Percentiles rank a stretch among this genome's conserved stretches.
These are phyloP conservation scores for Phytophthora nicotianae DNA, from an alignment of 352 stramenopile species.

Conservation along the genomic window DNA sequence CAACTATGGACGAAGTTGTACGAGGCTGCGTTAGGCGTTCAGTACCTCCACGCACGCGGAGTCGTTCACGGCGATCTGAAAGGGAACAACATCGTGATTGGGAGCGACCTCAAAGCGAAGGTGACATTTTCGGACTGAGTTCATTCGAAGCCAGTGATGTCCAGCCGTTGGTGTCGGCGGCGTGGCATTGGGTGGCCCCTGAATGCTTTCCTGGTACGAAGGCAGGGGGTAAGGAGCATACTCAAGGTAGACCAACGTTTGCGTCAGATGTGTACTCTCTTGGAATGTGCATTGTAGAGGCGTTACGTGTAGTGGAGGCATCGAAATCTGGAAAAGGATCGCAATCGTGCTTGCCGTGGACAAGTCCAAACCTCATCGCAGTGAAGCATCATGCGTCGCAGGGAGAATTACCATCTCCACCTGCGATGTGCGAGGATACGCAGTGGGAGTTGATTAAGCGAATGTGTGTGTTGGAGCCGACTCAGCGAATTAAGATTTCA, in stretches of 20 bases:
- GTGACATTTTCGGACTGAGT: too few relatives aligned
- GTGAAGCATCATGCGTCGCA: not conserved
- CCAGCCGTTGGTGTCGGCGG: not conserved
- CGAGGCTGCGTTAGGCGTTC: too few relatives aligned
- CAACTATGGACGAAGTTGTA: not conserved
- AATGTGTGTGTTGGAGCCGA: slow-evolving; percentile 7
- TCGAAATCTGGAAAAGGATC: not conserved
- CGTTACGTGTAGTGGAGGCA: slow-evolving; percentile 12
- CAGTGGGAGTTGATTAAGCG: slow-evolving; percentile 6
- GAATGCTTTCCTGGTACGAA: slow-evolving; percentile 1
- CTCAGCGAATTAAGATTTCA: slow-evolving; percentile 16
- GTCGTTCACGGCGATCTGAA: too few relatives aligned
- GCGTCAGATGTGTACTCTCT: slow-evolving; percentile 15
- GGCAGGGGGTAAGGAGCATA: too few relatives aligned
- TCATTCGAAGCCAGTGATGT: not conserved
- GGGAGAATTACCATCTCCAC: not conserved
- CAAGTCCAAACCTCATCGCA: not conserved
- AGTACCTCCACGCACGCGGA: too few relatives aligned
- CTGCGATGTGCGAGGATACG: not conserved
- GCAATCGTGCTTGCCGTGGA: slow-evolving; percentile 5
- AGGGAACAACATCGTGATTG: too few relatives aligned
- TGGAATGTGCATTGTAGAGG: slow-evolving; percentile 17
- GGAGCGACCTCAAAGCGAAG: not conserved
- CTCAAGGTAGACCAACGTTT: slow-evolving; percentile 1
- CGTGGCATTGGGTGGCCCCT: slow-evolving; percentile 13